Evolutionary conservation across 768 basidiomycete genomes (phyloP).

Genomic region (Suillus paluster): DNA sequence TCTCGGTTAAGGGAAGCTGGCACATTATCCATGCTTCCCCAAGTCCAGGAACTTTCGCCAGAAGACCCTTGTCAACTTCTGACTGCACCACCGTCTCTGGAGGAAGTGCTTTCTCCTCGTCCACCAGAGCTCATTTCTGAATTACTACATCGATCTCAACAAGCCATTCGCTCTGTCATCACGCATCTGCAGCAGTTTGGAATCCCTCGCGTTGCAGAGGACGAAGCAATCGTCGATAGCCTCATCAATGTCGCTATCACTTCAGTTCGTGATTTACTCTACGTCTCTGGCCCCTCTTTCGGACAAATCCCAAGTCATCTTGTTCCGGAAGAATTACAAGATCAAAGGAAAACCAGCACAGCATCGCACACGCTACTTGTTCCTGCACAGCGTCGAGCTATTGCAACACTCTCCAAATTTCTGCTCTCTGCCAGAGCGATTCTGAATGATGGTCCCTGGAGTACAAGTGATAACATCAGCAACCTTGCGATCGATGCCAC

Average conservation of each 20-base stretch:
- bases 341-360: conserved; percentile 30
- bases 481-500: conserved; percentile 74
- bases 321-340: conserved; percentile 42
- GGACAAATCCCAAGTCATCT: conserved; percentile 45
- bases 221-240: conserved; percentile 61
- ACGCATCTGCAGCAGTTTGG: conserved; percentile 58
- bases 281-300: conserved; percentile 59
- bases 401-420: conserved; percentile 86
- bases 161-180: conserved; percentile 63
- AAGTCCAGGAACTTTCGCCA: conserved; percentile 6
- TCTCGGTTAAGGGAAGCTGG: conserved; percentile 13
- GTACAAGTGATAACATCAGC: conserved; percentile 19
- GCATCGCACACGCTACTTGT: conserved; percentile 63
- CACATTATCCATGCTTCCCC: conserved; percentile 11
- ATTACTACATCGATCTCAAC: conserved; percentile 57
- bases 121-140: conserved; percentile 62
- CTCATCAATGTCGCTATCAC: conserved; percentile 64
- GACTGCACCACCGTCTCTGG: conserved; percentile 33
- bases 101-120: conserved; percentile 54
- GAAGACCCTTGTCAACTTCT: background rate
- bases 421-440: conserved; percentile 86
- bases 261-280: conserved; percentile 72
- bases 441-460: conserved; percentile 46
- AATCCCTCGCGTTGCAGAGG: conserved; percentile 49
- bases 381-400: conserved; percentile 79